phyloP scores from a whole-genome alignment of 352 stramenopile species.

The Phytophthora kernoviae region DNA sequence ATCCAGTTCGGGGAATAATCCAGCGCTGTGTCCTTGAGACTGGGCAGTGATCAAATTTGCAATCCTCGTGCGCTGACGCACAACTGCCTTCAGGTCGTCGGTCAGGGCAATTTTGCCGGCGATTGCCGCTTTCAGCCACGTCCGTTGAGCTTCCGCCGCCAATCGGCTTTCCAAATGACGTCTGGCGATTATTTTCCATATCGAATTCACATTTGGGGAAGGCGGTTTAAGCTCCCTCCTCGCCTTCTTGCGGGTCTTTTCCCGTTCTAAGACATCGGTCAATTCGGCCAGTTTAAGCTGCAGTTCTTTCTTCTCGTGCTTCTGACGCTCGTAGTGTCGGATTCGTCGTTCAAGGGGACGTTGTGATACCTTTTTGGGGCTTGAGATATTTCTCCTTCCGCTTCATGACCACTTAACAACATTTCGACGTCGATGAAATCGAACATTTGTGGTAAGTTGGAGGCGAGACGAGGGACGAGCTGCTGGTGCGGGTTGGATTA shows the following conservation, averaged over 20 bases:
- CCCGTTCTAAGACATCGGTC: not conserved
- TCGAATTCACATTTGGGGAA: not conserved
- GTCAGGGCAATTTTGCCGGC: not conserved
- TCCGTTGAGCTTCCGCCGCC: not conserved
- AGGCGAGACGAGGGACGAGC: too few species aligned
- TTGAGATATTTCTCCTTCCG: too few species aligned
- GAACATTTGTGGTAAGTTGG: too few species aligned
- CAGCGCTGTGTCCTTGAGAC: not conserved
- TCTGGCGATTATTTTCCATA: not conserved
- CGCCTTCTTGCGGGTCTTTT: not conserved
- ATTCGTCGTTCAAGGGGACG: not conserved
- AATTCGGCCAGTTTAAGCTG: not conserved
- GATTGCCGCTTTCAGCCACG: slow-evolving; percentile 1
- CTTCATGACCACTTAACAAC: too few species aligned
- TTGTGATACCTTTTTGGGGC: not conserved
- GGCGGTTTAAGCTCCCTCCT: not conserved
- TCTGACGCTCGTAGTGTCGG: slow-evolving; percentile 8
- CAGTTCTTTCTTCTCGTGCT: not conserved
- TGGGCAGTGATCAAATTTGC: not conserved
- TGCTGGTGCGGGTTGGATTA: too few species aligned
- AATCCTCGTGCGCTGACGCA: slow-evolving; percentile 4
- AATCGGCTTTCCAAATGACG: not conserved
- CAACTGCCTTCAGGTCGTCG: not conserved
- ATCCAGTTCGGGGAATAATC: not conserved
- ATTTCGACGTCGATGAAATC: too few species aligned